phyloP scores from a whole-genome alignment of 2,329 filamentous ascomycete species.

The Penicillium sp. region DNA sequence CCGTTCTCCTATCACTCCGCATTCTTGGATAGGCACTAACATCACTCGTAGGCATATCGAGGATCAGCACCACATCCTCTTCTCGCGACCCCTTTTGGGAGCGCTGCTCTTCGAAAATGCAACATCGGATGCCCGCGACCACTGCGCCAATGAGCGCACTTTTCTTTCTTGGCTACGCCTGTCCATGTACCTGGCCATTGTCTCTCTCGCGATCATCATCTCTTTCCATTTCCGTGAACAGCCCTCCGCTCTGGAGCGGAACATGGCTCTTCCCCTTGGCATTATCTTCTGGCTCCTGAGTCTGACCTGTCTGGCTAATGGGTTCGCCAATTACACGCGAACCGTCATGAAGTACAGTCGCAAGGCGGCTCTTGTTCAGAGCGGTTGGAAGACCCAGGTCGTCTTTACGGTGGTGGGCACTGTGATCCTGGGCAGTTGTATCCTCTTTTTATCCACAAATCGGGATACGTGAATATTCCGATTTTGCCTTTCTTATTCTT shows the following conservation, averaged over 20 bases:
- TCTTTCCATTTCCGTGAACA: constrained; percentile 84
- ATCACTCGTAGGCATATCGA: constrained; percentile 22
- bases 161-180: constrained; percentile 92
- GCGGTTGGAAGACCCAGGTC: constrained; percentile 86
- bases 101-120: constrained; percentile 66
- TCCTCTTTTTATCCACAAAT: constrained; percentile 44
- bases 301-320: constrained; percentile 71
- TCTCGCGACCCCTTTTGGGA: constrained; percentile 54
- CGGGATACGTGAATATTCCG: constrained; percentile 4
- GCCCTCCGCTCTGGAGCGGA: constrained; percentile 68
- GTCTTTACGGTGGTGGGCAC: constrained; percentile 55
- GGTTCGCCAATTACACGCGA: constrained; percentile 83
- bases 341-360: constrained; percentile 77
- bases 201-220: constrained; percentile 84
- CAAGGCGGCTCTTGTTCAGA: constrained; percentile 80
- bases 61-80: constrained; percentile 46
- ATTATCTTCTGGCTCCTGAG: constrained; percentile 84
- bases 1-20: neutral
- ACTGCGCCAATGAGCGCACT: constrained; percentile 65
- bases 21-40: neutral
- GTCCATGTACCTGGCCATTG: constrained; percentile 85
- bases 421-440: constrained; percentile 46
- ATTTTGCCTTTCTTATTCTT: neutral
- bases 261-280: constrained; percentile 79
- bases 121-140: constrained; percentile 64